Base-by-base conservation (phyloP, 352 stramenopile genomes). In the Globisporangium nunn region DNA sequence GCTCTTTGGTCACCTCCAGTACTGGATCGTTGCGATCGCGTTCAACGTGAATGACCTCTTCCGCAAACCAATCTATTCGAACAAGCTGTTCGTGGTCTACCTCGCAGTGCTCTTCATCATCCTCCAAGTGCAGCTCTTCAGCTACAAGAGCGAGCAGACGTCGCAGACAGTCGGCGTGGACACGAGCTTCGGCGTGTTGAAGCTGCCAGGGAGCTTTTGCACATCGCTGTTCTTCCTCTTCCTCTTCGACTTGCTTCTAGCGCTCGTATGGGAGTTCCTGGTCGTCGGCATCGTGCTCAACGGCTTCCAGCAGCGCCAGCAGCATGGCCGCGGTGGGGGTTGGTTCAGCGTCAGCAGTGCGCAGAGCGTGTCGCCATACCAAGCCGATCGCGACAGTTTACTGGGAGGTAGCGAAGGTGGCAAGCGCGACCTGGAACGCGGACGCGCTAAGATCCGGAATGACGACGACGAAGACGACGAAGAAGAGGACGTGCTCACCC, bases 1-100 rank as follows among this genome's bases (percentile, higher is more conserved):
- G 82, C 73, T 87, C 33, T 88, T 89, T 43, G 82, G 82, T 1
- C 80, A 93, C 61, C 30, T 88, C 40, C 78, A 90, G 65, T 93
- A 89, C 61, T 86, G 76, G 70, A 75, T 89, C 56, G 74, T 83
- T 7, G 82, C 78, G 2, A 53, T 88, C 15, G 68, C 68, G 10
- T 80, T 93, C 56, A 93, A 93, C 57, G 37, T 79, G 12, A 66
- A 74, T 3, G 82, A 93, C 49, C 51, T 54, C 29, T 89, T 85
- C 54, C 76, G 82, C 56, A 71, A 81, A 35, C 74, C 76, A n/a
- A 48, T 87, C 28, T 68, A 81, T 31, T 50, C 68, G 5, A 90
- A 92, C 63, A 68, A 70, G 37, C 49, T 50, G 0, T 88, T 92
- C 50, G 67, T 72, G 14, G 35, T 41, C 7, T 87, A 90, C 58